A percentile compares a stretch with the other conserved stretches of the same genome.
These are phyloP conservation scores for Pythium vanterpoolii DNA, from an alignment of 352 stramenopile species.

Conservation along the genomic window DNA sequence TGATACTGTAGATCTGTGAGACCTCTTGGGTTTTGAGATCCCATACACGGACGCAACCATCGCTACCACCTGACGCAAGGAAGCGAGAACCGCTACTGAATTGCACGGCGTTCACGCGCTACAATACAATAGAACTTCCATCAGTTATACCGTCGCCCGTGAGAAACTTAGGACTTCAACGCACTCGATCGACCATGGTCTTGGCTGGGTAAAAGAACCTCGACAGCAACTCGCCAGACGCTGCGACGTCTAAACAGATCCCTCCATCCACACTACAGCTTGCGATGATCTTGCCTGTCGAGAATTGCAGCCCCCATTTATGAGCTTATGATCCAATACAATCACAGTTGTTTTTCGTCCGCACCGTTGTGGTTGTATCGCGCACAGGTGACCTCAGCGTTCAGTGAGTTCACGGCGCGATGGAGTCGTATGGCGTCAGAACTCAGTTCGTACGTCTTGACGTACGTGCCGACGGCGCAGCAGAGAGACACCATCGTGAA, in stretches of 20 bases:
- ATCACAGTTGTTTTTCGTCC: too few relatives aligned
- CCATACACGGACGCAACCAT: slow-evolving; percentile 66
- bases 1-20: slow-evolving; percentile 60
- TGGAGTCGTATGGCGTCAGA: slow-evolving; percentile 44
- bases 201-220: slow-evolving; percentile 57
- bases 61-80: slow-evolving; percentile 49
- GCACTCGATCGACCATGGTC: slow-evolving; percentile 33
- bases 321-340: too few relatives aligned
- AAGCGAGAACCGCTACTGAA: slow-evolving; percentile 74
- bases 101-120: slow-evolving; percentile 61
- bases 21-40: slow-evolving; percentile 75
- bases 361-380: slow-evolving; percentile 64
- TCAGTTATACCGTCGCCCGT: neutral
- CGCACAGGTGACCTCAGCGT: slow-evolving; percentile 53
- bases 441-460: slow-evolving; percentile 62
- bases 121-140: neutral
- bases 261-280: slow-evolving; percentile 57
- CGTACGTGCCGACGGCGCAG: slow-evolving; percentile 44
- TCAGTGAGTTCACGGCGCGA: slow-evolving; percentile 42
- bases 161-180: neutral
- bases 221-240: slow-evolving; percentile 55
- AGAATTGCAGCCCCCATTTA: too few relatives aligned
- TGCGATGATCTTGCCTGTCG: slow-evolving; percentile 51
- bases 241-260: slow-evolving; percentile 54
- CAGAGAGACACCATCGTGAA: slow-evolving; percentile 44